Conservation (phyloP, 768 basidiomycete genomes). For the Leccinum arenicola region DNA sequence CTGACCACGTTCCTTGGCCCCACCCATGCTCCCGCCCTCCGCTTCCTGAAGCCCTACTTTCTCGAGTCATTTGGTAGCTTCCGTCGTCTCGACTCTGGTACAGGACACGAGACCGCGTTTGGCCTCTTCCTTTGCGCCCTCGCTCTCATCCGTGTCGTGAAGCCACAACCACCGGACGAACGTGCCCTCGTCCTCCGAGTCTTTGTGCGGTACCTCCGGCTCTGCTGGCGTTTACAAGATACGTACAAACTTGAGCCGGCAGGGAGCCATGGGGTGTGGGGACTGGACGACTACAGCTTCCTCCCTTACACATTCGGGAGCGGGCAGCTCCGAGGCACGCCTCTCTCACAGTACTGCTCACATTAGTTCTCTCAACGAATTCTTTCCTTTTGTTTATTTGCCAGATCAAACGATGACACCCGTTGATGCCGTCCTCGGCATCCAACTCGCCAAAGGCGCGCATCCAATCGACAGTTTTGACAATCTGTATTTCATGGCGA, state of each 20-base stretch:
- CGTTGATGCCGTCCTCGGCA: conserved; percentile 60
- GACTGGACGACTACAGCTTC: conserved; percentile 88
- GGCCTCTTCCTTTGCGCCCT: conserved; percentile 73
- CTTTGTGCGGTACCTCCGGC: conserved; percentile 72
- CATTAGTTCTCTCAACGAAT: conserved; percentile 6
- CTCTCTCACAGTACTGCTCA: neutral
- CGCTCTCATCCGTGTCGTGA: conserved; percentile 63
- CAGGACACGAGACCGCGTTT: conserved; percentile 93
- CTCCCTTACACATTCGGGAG: conserved; percentile 90
- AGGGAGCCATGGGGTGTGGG: conserved; percentile 98
- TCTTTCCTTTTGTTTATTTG: neutral
- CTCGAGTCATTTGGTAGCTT: conserved; percentile 86
- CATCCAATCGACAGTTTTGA: conserved; percentile 33
- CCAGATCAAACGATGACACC: conserved; percentile 63
- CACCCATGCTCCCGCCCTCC: conserved; percentile 43
- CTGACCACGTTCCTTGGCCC: conserved; percentile 48
- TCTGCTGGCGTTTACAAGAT: conserved; percentile 87
- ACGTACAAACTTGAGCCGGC: conserved; percentile 91
- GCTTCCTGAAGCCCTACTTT: conserved; percentile 76
- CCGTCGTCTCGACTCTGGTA: conserved; percentile 92
- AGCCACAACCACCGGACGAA: conserved; percentile 59
- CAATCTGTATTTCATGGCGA: conserved; percentile 80
- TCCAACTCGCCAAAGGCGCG: conserved; percentile 36
- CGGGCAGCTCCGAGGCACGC: conserved; percentile 76
- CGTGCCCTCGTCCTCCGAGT: conserved; percentile 55